Percentiles rank a stretch among this genome's conserved stretches.
phyloP scores from a whole-genome alignment of 768 basidiomycete genomes.

The Leccinum arenicola region DNA sequence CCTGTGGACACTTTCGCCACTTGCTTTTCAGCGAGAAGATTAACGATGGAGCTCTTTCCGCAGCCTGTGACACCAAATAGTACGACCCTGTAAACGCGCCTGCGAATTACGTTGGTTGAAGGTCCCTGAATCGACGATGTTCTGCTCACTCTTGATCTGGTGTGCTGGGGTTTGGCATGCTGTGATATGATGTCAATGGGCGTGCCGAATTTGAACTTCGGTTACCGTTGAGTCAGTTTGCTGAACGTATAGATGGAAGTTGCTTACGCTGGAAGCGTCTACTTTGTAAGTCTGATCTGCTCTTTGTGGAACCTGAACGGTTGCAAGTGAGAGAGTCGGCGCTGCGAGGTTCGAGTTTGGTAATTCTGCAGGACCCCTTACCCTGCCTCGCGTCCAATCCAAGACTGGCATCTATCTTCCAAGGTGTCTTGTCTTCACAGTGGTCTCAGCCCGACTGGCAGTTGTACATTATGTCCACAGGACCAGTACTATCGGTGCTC shows the following conservation, averaged over 20 bases:
- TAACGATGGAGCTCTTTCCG: constrained; percentile 32
- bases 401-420: not conserved
- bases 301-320: not conserved
- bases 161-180: not conserved
- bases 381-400: not conserved
- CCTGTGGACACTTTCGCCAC: constrained; percentile 29
- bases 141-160: constrained; percentile 15
- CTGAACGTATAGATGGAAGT: not conserved
- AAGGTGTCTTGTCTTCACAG: not conserved
- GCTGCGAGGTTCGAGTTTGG: constrained; percentile 3
- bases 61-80: constrained; percentile 29
- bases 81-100: constrained; percentile 23
- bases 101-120: constrained; percentile 9
- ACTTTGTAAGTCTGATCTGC: not conserved
- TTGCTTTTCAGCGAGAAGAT: constrained; percentile 25
- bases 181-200: not conserved
- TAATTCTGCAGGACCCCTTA: not conserved
- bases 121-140: not conserved
- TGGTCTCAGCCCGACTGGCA: not conserved
- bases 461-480: not conserved
- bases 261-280: constrained; percentile 7
- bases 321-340: not conserved
- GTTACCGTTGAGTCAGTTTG: not conserved
- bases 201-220: not conserved
- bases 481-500: not conserved